Evolutionary conservation across 371 early-diverging fungal species (phyloP), one percentile per base, ranked within the genome.

Genomic region (Mucor piriformis): DNA sequence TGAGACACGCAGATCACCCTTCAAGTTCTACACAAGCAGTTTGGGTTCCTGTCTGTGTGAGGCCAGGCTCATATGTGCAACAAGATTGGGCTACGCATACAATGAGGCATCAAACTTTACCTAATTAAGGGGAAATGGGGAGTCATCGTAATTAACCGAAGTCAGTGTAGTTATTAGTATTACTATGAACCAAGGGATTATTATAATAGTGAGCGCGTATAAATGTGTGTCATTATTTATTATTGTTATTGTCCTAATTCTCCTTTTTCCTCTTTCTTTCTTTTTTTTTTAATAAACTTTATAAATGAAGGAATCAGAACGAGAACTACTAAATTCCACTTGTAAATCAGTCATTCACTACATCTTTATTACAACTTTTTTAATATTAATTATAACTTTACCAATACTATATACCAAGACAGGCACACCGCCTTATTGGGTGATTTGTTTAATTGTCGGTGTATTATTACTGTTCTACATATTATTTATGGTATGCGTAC

Each of bases 401-500:
- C 58, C 58, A 11, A 21, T 58, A 20, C 13, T 50, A 13, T 37
- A 50, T 21, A 50, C 21, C 6, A 7, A 27, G 13, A 50, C 50
- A 29, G 49, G 54, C 5, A 23, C 40, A 10, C 54, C 50, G 3
- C 55, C 61, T 4, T 49, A 38, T 18, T 61, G 61, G 61, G 34
- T 50, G 6, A 55, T 61, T 24, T 32, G 35, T 13, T 15, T 57
- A 10, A 37, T 57, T 5, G 37, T 57, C 18, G 35, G 57, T 24
- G 12, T 57, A 29, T 24, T 34, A 2, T 48, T 46, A 23, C 8
- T 37, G 37, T 25, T 47, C 10, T 57, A 57, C 35, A 24, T 57
- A 23, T 23, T 48, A 12, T 47, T 24, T 18, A 6, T 47, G 47
- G 57, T 57, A 48, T 12, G 21, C 18, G 18, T 42, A 4, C 21